A percentile compares a stretch with the other conserved stretches of the same genome.
Conservation (phyloP, 2,329 filamentous ascomycete genomes). For the Metarhizium guizhouense region DNA sequence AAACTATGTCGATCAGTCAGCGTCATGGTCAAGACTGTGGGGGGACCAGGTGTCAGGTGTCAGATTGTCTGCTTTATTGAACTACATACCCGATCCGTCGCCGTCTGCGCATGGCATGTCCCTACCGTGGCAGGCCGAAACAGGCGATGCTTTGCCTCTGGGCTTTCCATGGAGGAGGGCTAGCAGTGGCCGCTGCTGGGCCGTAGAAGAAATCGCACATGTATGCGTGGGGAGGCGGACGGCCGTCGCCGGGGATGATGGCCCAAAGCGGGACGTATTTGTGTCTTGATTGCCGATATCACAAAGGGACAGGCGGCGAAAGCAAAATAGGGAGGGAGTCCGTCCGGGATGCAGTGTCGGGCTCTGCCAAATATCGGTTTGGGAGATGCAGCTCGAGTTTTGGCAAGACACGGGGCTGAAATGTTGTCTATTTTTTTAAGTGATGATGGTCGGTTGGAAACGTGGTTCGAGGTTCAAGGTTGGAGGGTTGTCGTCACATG, state of each 20-base stretch:
- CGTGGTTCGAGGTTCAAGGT: too few relatives aligned
- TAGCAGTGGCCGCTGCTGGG: slow-evolving; percentile 7
- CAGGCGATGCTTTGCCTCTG: neutral
- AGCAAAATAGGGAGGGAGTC: too few relatives aligned
- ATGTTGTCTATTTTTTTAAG: too few relatives aligned
- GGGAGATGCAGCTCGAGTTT: too few relatives aligned
- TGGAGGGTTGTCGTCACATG: too few relatives aligned
- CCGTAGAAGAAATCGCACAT: neutral
- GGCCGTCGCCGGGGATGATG: neutral
- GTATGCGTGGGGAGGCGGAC: slow-evolving; percentile 1
- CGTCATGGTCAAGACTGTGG: neutral
- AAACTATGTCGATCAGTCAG: slow-evolving; percentile 20
- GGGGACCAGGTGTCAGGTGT: neutral
- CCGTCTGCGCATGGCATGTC: slow-evolving; percentile 27
- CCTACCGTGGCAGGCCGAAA: slow-evolving; percentile 23
- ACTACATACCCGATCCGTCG: slow-evolving; percentile 20
- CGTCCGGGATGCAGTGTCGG: too few relatives aligned
- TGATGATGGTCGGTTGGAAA: too few relatives aligned
- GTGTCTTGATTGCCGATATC: neutral
- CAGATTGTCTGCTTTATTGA: neutral
- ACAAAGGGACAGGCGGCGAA: too few relatives aligned
- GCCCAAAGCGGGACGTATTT: neutral
- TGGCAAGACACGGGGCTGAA: too few relatives aligned
- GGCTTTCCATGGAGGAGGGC: slow-evolving; percentile 10
- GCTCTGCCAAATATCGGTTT: too few relatives aligned